Base-by-base conservation (phyloP, 2,329 filamentous ascomycete species). In the Fusarium gaditjirri region DNA sequence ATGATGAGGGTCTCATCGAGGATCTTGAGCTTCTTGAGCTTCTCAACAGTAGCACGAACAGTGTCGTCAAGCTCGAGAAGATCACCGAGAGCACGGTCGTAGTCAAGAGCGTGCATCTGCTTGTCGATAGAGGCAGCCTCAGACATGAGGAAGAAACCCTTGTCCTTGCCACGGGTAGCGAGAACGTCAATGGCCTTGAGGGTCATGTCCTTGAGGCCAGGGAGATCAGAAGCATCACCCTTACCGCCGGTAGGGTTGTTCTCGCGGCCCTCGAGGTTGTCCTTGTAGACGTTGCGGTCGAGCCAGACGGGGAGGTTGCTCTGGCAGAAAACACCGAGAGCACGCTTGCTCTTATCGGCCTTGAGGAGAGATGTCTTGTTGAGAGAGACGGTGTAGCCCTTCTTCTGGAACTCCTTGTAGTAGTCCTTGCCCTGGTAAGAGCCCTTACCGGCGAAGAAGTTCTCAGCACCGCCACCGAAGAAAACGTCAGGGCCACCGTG, bases 121-220 rank as follows among this genome's bases (percentile, higher is more conserved):
- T 97, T 97, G 83, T 96, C 94, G 75, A 97, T 93, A 4, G 90
- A 93, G 21, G 94, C 94, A 31, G 92, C 94, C 81, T 97, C 94
- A 17, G 91, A 90, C 93, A 97, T 96, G 78, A 97, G 86, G 86
- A 96, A 94, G 88, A 92, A 97, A 10, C 94, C 94, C 66, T 93
- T 87, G 64, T 92, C 87, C 38, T 87, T 87, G 33, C 90, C 89
- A 65, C 89, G 87, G 42, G 86, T 86, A 80, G 92, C 83, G n/a
- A 96, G 88, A 58, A 95, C 90, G 65, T 95, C 93, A 54, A 96
- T 88, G 29, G 93, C 93, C 85, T 97, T 97, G 75, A 95, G 85
- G 0, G 94, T 95, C 94, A 97, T 97, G 47, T 96, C 93, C 83
- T 94, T 95, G 55, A 96, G 89, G 8, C 94, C 94, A 2, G 94